Evolutionary conservation across 495 filamentous ascomycete genomes (phyloP), one percentile per base, ranked within the genome.

Genomic region (Neurospora cerealis): DNA sequence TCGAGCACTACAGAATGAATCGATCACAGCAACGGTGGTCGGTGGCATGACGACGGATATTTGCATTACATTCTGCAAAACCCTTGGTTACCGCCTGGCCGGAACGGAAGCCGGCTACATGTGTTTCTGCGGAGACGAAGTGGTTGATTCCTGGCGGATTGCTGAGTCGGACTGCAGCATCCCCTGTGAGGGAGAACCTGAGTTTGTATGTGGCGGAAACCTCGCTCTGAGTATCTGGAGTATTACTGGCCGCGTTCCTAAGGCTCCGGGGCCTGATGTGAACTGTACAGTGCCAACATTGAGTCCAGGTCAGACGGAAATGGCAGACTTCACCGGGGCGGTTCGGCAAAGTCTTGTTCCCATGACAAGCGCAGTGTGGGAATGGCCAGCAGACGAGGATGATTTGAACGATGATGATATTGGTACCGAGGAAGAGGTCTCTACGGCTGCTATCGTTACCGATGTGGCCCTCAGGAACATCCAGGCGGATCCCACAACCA

Each of bases 71-170:
- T 87, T 87, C 77, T 89, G 88, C 78, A 78, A 81, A 41, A 73
- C 72, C 48, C 74, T 72, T 40, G 84, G 84, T 44, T 89, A 80
- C 77, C 80, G 70, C 72, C 88, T 87, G 80, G 86, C 86, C 41
- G 91, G 90, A 38, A 83, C 88, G 15, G 88, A 93, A 76, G 89
- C 88, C 72, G 87, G 85, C 54, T 85, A 83, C 69, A 85, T 89
- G 75, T 91, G 90, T 77, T 90, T 87, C 75, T 91, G 89, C 76
- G 88, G 87, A 28, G 87, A 88, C 74, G 76, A 76, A 10, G 73
- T 86, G 44, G 75, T 80, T 8, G 80, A 81, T 38, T 83, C 79
- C 15, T 78, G 76, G 74, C 75, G 76, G 10, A 72, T 83, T 17
- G 82, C 78, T 19, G 83, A 85, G 10, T 74, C 69, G 4, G 71